These are phyloP conservation scores for Clausena lansium DNA, from an alignment of 345 rosid genomes.

Conservation along the genomic window DNA sequence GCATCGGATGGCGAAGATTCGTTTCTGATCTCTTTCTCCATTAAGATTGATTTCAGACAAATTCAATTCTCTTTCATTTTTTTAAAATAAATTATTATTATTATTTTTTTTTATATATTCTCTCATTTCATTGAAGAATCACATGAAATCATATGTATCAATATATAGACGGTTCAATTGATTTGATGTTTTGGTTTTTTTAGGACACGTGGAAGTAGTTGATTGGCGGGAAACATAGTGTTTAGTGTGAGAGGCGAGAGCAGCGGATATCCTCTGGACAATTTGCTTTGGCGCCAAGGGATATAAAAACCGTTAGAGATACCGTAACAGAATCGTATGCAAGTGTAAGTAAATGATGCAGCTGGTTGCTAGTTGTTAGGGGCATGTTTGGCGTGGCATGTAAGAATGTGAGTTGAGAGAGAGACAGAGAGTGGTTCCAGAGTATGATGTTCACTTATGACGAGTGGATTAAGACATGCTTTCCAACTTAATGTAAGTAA, in stretches of 20 bases:
- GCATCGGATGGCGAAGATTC: slow-evolving; percentile 32
- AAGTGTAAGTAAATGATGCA: slow-evolving; percentile 2
- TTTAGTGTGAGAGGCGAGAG: background rate
- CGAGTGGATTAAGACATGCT: slow-evolving; percentile 15
- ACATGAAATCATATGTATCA: background rate
- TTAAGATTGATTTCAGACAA: background rate
- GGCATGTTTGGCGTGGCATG: slow-evolving; percentile 40
- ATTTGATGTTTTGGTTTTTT: no score
- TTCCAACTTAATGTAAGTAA: slow-evolving; percentile 15
- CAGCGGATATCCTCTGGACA: no score
- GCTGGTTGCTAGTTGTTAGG: slow-evolving; percentile 22
- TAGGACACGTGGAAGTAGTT: background rate
- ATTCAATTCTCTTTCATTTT: background rate
- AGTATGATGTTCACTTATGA: background rate
- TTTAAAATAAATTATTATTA: background rate
- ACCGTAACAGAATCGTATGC: slow-evolving; percentile 7
- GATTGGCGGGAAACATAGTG: background rate
- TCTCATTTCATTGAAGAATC: background rate
- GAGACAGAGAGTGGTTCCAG: background rate
- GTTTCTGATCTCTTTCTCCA: slow-evolving; percentile 38
- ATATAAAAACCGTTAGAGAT: slow-evolving; percentile 13
- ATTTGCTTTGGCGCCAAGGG: slow-evolving; percentile 25
- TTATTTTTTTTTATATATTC: background rate
- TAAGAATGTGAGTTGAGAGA: slow-evolving; percentile 32
- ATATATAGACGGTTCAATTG: background rate